These are phyloP conservation scores for Cornus florida DNA, from an alignment of 148 eudicot genomes.

Conservation along the genomic window DNA sequence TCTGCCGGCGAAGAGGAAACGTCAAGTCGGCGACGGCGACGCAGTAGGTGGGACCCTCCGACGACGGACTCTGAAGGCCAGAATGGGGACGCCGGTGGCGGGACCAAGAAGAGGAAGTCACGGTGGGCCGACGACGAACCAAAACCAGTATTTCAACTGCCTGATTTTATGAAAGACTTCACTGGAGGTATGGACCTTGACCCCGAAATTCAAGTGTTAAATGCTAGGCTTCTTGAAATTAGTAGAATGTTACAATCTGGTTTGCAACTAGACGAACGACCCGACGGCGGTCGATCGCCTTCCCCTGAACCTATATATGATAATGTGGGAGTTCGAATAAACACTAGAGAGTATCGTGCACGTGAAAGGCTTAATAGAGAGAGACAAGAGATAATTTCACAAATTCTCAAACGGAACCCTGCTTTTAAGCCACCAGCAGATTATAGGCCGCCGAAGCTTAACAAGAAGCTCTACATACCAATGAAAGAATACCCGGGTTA, in stretches of 20 bases:
- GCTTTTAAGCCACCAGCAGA: conserved; percentile 27
- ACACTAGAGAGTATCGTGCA: conserved; percentile 28
- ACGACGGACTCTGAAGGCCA: background rate
- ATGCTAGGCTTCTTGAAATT: conserved; percentile 27
- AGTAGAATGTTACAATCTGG: conserved; percentile 26
- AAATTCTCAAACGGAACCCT: conserved; percentile 29
- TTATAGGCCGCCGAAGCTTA: conserved; percentile 33
- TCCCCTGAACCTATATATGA: conserved; percentile 32
- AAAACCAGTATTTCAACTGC: conserved; percentile 23
- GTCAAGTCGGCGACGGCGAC: conserved; percentile 15
- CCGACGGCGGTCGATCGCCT: conserved; percentile 27
- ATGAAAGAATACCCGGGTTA: conserved; percentile 35
- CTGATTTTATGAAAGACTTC: conserved; percentile 36
- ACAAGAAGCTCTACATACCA: conserved; percentile 32
- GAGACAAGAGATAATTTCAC: conserved; percentile 31
- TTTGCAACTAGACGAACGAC: conserved; percentile 21
- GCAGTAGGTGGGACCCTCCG: conserved; percentile 36
- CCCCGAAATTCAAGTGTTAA: conserved; percentile 27
- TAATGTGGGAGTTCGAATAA: conserved; percentile 24
- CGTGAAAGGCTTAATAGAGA: conserved; percentile 30
- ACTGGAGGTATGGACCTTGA: conserved; percentile 26
- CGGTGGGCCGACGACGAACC: conserved; percentile 30
- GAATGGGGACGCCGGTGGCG: conserved; percentile 13
- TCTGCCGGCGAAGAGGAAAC: conserved; percentile 15
- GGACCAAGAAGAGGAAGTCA: conserved; percentile 19